Base-by-base conservation (phyloP, 2,329 filamentous ascomycete genomes). In the Westerdykella ornata region DNA sequence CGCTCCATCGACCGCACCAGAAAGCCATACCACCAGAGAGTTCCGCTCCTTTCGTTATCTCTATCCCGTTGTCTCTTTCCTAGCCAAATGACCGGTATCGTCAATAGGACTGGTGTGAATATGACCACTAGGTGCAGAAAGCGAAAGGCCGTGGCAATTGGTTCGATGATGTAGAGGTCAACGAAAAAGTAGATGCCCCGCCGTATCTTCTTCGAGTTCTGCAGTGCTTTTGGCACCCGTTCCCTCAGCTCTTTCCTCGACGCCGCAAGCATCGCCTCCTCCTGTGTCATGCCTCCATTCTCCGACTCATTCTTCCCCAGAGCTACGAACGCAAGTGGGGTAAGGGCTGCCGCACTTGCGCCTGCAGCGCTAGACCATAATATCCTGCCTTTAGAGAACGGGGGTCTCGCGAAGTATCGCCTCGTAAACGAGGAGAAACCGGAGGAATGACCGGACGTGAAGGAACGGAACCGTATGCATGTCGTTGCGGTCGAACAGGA, bases 21-120 rank as follows among this genome's bases (percentile, higher is more conserved):
- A 57, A 95, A 92, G 3, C 73, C 73, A 69, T 96, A 98, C 92
- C 92, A 98, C 88, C 86, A 95, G 3, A 97, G 59, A 0, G 89
- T 89, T 1, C 92, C 90, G 5, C 71, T 75, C 47, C 87, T 76
- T 68, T 95, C 87, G 49, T 86, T 80, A 53, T 88, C 82, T 43
- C 75, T 77, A 26, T 80, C 71, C 2, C 75, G 69, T 37, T 79
- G 71, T 35, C 83, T 73, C 26, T 64, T 61, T 1, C 92, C 92
- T 43, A 95, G 45, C 84, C 86, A 96, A 43, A 95, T 81, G 0
- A 73, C 75, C 0, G 92, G 92, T 5, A 94, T 78, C 0, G 85
- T 76, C 1, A 84, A 63, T 39, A 98, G 80, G 32, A 98, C 88
- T 0, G 92, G 92, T 15, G 96, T 81, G 59, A 98, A 98, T 41